Conservation (phyloP, 768 basidiomycete genomes). For the Pleurotus djamor region DNA sequence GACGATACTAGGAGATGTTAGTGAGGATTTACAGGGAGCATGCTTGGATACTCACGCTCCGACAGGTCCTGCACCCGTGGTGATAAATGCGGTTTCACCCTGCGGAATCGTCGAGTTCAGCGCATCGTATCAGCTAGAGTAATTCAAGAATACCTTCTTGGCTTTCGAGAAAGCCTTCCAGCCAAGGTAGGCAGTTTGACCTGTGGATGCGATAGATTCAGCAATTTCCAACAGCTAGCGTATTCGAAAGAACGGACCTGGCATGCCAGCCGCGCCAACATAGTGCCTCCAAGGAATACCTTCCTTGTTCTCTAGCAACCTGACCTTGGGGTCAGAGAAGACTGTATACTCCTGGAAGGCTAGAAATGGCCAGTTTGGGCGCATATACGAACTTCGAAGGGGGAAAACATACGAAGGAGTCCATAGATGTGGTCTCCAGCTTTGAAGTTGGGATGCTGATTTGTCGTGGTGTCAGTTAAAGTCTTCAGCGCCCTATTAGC, state of each 20-base stretch:
- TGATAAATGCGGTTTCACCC: conserved; percentile 24
- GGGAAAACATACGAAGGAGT: conserved; percentile 13
- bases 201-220: conserved; percentile 11
- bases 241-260: conserved; percentile 9
- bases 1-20: conserved; percentile 18
- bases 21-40: not conserved
- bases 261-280: conserved; percentile 35
- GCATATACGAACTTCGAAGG: conserved; percentile 5
- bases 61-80: conserved; percentile 23
- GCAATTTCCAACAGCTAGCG: conserved; percentile 7
- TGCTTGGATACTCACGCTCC: conserved; percentile 20
- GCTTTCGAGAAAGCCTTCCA: conserved; percentile 25
- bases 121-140: not conserved
- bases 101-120: not conserved
- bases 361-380: not conserved
- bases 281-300: conserved; percentile 37
- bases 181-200: conserved; percentile 27
- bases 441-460: conserved; percentile 10
- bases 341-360: conserved; percentile 26
- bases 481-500: not conserved
- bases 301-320: conserved; percentile 30
- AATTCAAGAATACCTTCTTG: conserved; percentile 23
- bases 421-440: conserved; percentile 30
- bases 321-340: conserved; percentile 7
- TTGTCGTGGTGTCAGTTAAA: not conserved